Percentiles rank a stretch among this genome's conserved stretches.
Conservation (phyloP, 106 monocot genomes). For the Platanthera guangdongensis region DNA sequence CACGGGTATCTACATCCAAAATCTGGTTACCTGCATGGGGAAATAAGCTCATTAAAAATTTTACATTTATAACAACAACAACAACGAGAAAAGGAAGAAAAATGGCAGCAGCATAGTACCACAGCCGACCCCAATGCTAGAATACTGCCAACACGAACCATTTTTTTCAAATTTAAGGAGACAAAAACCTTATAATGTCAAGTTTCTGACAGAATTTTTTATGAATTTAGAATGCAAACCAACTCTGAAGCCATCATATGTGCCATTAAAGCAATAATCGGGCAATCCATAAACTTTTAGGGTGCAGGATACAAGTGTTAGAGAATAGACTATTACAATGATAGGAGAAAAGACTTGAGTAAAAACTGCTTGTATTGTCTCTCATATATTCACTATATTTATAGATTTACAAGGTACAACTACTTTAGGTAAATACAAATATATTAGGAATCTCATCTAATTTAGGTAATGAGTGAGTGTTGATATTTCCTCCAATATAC, state of each 20-base stretch:
- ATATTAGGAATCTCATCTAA: no score
- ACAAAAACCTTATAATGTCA: neutral
- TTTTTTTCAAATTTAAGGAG: neutral
- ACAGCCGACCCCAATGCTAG: neutral
- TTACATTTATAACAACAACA: neutral
- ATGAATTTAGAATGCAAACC: neutral
- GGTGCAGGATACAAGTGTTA: no score
- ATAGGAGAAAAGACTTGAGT: no score
- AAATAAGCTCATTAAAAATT: neutral
- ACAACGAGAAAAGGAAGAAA: neutral
- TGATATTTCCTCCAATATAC: no score
- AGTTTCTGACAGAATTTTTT: neutral
- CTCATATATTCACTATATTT: no score
- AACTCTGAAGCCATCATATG: neutral
- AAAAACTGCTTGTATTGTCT: no score
- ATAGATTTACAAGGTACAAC: no score
- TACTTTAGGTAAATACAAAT: no score
- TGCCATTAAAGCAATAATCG: neutral
- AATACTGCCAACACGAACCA: neutral
- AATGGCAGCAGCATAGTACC: neutral
- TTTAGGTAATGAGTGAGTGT: no score
- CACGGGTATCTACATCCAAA: slow-evolving; percentile 13
- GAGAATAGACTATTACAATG: no score
- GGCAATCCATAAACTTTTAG: neutral
- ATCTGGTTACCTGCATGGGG: slow-evolving; percentile 25